Conservation (phyloP, 495 filamentous ascomycete species). For the Neurospora terricola region DNA sequence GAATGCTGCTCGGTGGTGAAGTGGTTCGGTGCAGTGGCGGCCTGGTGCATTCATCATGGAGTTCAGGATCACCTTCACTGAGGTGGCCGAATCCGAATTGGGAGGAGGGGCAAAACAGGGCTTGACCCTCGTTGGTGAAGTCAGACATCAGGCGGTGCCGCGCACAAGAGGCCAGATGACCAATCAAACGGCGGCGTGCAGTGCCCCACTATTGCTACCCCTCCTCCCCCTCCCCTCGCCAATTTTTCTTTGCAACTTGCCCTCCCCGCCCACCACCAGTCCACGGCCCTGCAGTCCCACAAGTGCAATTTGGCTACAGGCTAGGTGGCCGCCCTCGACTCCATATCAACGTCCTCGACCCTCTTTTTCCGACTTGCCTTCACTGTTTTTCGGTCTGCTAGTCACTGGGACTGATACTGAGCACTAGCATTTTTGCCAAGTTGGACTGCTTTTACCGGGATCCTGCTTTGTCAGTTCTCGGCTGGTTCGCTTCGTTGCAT, state of each 20-base stretch:
- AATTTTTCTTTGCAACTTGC: conserved; percentile 8
- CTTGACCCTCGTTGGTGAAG: conserved; percentile 23
- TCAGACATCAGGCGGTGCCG: conserved; percentile 16
- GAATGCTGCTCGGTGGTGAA: neutral
- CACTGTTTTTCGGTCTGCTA: conserved; percentile 11
- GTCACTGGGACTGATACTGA: conserved; percentile 21
- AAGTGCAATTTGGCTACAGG: conserved; percentile 18
- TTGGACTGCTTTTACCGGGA: conserved; percentile 10
- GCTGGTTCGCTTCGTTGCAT: neutral
- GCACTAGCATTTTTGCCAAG: conserved; percentile 7
- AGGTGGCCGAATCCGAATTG: neutral
- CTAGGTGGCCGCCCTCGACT: conserved; percentile 11
- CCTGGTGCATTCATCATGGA: neutral
- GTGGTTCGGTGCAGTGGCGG: neutral
- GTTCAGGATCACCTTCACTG: neutral
- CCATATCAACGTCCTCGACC: neutral
- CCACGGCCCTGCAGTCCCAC: conserved; percentile 1
- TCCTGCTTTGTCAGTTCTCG: conserved; percentile 16
- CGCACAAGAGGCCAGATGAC: conserved; percentile 15
- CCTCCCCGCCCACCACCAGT: conserved; percentile 5
- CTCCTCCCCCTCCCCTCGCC: conserved; percentile 16
- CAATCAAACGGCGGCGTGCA: conserved; percentile 15
- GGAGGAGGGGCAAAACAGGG: conserved; percentile 26
- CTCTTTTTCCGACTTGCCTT: conserved; percentile 6
- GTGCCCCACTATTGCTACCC: conserved; percentile 24